phyloP scores from a whole-genome alignment of 2,329 filamentous ascomycete genomes.

The Phyllosticta capitalensis region DNA sequence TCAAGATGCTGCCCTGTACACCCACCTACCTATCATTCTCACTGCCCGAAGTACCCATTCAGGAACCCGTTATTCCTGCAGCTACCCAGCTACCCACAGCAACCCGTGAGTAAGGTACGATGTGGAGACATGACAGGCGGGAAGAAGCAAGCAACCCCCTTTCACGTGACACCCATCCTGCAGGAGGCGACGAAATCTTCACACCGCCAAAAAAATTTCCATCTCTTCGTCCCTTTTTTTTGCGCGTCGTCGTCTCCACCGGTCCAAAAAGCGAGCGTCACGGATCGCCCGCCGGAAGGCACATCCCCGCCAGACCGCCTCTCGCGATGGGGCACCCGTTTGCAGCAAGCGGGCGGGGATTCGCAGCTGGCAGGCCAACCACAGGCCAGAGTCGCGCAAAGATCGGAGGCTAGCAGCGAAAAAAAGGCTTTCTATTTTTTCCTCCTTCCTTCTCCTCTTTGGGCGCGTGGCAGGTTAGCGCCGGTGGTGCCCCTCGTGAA shows the following conservation, averaged over 20 bases:
- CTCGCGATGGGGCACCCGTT: neutral
- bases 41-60: neutral
- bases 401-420: neutral
- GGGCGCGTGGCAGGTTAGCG: neutral
- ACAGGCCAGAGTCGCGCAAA: neutral
- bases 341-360: neutral
- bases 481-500: neutral
- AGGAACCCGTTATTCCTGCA: neutral
- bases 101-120: neutral
- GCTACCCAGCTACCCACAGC: neutral
- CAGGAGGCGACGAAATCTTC: neutral
- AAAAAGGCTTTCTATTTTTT: neutral
- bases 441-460: neutral
- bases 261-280: too few species aligned
- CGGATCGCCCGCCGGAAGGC: neutral
- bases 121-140: neutral
- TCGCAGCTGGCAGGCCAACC: neutral
- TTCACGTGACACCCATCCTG: neutral
- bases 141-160: neutral
- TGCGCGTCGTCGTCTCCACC: too few species aligned
- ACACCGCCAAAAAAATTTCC: neutral
- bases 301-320: neutral
- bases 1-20: neutral
- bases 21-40: neutral
- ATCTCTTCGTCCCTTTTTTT: neutral